Evolutionary conservation across 768 basidiomycete genomes (phyloP), one percentile per base, ranked within the genome.

Genomic region (Termitomyces bulborhizus): DNA sequence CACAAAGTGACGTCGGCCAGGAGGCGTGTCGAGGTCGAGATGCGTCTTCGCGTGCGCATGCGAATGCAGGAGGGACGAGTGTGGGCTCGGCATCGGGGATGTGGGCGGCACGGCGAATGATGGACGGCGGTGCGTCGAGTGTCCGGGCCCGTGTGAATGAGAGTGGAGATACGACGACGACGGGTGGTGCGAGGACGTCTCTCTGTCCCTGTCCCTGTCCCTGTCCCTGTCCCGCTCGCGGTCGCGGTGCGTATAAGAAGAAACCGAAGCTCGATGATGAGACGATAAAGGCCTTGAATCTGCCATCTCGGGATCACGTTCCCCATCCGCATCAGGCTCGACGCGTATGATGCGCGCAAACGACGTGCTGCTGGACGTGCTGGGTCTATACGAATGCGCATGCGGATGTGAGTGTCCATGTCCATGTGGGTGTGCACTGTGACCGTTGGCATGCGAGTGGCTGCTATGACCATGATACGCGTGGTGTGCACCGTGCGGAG

Each of bases 1-100:
- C 57, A 88, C 75, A 69, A 89, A 90, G 48, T 75, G 71, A 63
- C 78, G 73, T 59, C 87, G 76, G 47, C 85, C 86, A 48, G 67
- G 58, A 89, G 68, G 43, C 21, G 21, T 21, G 21, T 21, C 21
- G 21, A 21, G 21, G 21, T 51, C 36, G 18, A 40, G 49, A 18
- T 8, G 48, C n/a, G 32, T 12, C 1, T n/a, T 29, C 21, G 21
- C 21, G 21, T 21, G 21, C 21, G 21, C 21, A 21, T 21, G 21
- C 21, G 21, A 21, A 21, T 21, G 21, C 21, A 21, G 21, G 21
- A 21, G 21, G 21, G 1, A 21, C 21, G 21, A 21, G 21, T 21
- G 21, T 21, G 21, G 21, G 21, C 21, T 21, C 21, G 21, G 21
- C 21, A 21, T 21, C 21, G 21, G 21, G 21, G 21, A 21, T 21